Evolutionary conservation across 2,329 filamentous ascomycete species (phyloP).

Genomic region (Cladosporium austrohemisphaericum): DNA sequence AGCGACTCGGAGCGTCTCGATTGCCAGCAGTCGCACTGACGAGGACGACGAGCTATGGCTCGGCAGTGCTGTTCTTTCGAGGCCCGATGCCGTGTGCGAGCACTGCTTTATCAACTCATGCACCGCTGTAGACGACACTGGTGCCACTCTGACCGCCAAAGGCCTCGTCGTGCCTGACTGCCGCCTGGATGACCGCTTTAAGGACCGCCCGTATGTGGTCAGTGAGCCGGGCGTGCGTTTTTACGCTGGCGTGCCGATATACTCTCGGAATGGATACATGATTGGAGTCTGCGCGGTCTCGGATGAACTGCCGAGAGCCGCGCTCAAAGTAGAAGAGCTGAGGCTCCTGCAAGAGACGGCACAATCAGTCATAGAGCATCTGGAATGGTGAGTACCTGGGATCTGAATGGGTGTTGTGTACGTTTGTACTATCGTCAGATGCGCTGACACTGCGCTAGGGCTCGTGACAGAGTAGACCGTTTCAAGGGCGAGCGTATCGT

Average conservation of each 20-base stretch:
- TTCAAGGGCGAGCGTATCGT: constrained; percentile 25
- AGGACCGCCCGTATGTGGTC: constrained; percentile 29
- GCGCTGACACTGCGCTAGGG: constrained; percentile 19
- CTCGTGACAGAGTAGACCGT: constrained; percentile 34
- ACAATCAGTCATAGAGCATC: constrained; percentile 32
- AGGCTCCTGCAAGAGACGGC: constrained; percentile 32
- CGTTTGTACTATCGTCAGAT: too few relatives aligned
- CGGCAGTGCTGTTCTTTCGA: constrained; percentile 15
- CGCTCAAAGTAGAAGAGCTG: constrained; percentile 22
- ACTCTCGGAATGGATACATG: constrained; percentile 30
- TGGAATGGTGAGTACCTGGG: constrained; percentile 19
- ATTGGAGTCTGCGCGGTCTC: constrained; percentile 34
- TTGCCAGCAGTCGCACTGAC: constrained; percentile 34
- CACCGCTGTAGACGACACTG: constrained; percentile 19
- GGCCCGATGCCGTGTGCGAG: constrained; percentile 17
- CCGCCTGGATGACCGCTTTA: constrained; percentile 33
- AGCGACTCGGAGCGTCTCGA: constrained; percentile 40
- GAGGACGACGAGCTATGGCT: constrained; percentile 33
- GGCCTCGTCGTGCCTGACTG: constrained; percentile 28
- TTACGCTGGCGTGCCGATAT: constrained; percentile 35
- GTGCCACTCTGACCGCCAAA: constrained; percentile 17
- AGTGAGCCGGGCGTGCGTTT: constrained; percentile 30
- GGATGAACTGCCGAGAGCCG: constrained; percentile 25
- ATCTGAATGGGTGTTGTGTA: too few relatives aligned
- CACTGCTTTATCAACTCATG: constrained; percentile 7